phyloP scores from a whole-genome alignment of 2,329 filamentous ascomycete genomes.

The Ophiocordyceps sinensis region DNA sequence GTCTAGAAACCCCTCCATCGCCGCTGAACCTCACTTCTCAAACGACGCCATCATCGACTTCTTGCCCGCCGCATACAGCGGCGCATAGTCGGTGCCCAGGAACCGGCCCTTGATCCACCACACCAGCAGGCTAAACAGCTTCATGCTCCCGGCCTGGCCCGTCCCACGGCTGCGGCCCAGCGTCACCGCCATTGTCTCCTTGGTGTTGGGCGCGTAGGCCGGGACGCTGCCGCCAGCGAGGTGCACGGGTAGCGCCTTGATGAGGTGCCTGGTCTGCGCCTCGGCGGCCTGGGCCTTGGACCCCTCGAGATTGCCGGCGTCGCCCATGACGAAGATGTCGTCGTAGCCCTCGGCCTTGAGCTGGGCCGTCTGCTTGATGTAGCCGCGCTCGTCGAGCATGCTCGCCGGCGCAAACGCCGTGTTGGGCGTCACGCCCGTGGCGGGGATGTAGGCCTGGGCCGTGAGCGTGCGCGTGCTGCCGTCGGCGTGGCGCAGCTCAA shows the following conservation, averaged over 20 bases:
- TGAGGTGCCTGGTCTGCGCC: constrained; percentile 17
- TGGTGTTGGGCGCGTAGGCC: constrained; percentile 15
- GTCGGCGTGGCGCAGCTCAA: constrained; percentile 19
- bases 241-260: constrained; percentile 19
- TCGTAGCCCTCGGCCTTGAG: constrained; percentile 20
- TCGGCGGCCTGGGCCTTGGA: constrained; percentile 17
- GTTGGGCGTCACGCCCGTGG: constrained; percentile 30
- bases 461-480: constrained; percentile 22
- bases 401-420: constrained; percentile 24
- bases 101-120: constrained; percentile 23
- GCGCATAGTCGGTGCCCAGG: constrained; percentile 20
- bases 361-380: constrained; percentile 21
- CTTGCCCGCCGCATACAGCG: constrained; percentile 18
- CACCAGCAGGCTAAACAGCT: constrained; percentile 22
- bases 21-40: constrained; percentile 13
- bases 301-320: constrained; percentile 25
- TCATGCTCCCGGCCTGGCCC: constrained; percentile 21
- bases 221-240: constrained; percentile 14
- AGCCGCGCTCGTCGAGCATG: constrained; percentile 19
- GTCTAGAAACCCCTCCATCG: too few species aligned
- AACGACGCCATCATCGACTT: constrained; percentile 14
- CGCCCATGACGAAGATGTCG: constrained; percentile 30
- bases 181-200: constrained; percentile 20
- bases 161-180: constrained; percentile 24
- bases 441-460: constrained; percentile 31